A percentile compares a stretch with the other conserved stretches of the same genome.
phyloP scores from a whole-genome alignment of 306 rosid genomes.

The Pueraria montana region DNA sequence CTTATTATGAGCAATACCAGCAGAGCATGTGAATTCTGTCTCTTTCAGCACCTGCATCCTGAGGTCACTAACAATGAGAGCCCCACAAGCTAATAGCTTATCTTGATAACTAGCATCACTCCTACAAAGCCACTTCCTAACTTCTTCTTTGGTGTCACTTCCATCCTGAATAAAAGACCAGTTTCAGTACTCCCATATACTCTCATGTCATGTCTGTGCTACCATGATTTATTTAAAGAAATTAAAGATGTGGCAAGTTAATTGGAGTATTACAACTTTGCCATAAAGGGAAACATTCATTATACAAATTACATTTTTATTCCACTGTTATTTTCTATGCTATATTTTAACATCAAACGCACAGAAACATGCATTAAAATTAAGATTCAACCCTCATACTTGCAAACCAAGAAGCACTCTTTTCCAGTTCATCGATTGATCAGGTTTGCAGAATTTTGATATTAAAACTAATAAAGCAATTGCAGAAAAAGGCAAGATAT shows the following conservation, averaged over 20 bases:
- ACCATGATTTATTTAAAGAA: constrained; percentile 39
- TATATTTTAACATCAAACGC: not conserved
- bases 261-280: constrained; percentile 13
- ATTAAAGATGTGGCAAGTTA: constrained; percentile 14
- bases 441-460: constrained; percentile 14
- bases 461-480: constrained; percentile 26
- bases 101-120: constrained; percentile 75
- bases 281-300: not conserved
- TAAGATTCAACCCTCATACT: constrained; percentile 7
- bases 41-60: constrained; percentile 89
- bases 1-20: constrained; percentile 98
- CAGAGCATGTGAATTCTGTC: constrained; percentile 96
- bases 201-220: constrained; percentile 40
- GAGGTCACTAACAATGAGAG: constrained; percentile 87
- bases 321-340: not conserved
- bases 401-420: not conserved
- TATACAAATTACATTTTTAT: not conserved
- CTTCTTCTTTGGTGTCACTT: constrained; percentile 65
- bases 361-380: constrained; percentile 10
- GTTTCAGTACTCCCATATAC: constrained; percentile 43
- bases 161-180: constrained; percentile 67
- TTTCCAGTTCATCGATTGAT: not conserved
- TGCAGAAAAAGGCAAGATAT: constrained; percentile 10
- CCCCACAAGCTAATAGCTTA: constrained; percentile 94
- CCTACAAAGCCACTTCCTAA: constrained; percentile 77